Percentiles rank a stretch among this genome's conserved stretches.
Evolutionary conservation across 257 asterid species (phyloP).

Genomic region (Solanum sejunctum): DNA sequence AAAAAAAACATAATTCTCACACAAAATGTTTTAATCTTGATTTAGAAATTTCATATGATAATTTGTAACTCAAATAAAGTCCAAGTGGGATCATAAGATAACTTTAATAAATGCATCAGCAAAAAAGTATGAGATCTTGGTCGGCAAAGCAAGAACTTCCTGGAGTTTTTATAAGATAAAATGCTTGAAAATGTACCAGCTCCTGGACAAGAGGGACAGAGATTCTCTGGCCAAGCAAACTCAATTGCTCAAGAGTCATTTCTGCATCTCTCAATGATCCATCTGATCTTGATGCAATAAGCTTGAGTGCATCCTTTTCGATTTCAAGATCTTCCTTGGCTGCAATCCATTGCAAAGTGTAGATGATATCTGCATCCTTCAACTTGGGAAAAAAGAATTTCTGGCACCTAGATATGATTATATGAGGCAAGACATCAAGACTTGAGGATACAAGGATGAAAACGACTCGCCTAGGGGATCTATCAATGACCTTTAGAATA

Average conservation of each 20-base stretch:
- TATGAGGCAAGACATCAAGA: constrained; percentile 72
- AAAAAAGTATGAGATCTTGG: background rate
- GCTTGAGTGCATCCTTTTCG: constrained; percentile 75
- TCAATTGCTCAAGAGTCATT: constrained; percentile 86
- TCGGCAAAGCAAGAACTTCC: background rate
- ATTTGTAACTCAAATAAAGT: background rate
- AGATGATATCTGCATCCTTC: constrained; percentile 72
- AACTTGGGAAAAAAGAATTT: constrained; percentile 81
- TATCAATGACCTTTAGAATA: constrained; percentile 56
- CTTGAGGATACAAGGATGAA: constrained; percentile 71
- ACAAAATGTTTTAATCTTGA: background rate
- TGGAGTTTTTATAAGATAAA: background rate
- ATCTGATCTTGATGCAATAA: constrained; percentile 73
- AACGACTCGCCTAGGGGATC: constrained; percentile 62
- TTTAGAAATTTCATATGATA: background rate
- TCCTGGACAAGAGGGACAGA: constrained; percentile 70
- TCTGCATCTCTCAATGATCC: constrained; percentile 94
- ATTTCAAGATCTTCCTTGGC: constrained; percentile 61
- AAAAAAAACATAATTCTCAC: background rate
- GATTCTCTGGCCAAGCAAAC: constrained; percentile 73
- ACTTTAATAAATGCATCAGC: background rate
- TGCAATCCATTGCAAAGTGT: constrained; percentile 69
- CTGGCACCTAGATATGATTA: constrained; percentile 77
- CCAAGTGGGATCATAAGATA: background rate
- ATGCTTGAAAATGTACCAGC: constrained; percentile 20